Evolutionary conservation across 805 yeast species (phyloP), one percentile per base, ranked within the genome.

Genomic region (Hanseniaspora mollemarum): DNA sequence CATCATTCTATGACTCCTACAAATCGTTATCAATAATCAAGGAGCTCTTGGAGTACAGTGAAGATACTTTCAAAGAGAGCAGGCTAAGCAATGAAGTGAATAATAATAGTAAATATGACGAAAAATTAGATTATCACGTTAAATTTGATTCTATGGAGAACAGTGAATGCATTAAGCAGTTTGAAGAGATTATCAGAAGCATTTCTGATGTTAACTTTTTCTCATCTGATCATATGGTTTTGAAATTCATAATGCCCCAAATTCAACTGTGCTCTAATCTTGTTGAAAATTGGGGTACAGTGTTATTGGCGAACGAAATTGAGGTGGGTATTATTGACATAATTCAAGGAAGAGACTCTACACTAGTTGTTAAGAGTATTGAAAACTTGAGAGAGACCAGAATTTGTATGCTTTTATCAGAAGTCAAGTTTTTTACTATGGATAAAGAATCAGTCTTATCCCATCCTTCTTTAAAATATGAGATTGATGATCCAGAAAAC

Each of bases 191-290:
- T 24, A 61, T 80, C 33, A 65, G 74, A 51, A 62, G 65, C 10
- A 68, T 74, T 2, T 58, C 65, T 8, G 62, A 64, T 36, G 64
- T 65, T 0, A 66, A 64, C 3, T 66, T 66, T 19, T 70, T 72
- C 35, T 74, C 75, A 46, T 62, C 67, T 7, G 75, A 76, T 55
- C 74, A 76, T 49, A 77, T 71, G 58, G 66, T 78, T 53, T 61
- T 80, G 41, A 73, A 74, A 55, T 64, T 81, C 38, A 69, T 75
- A 6, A 74, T 78, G 42, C 84, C 86, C 0, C 87, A 81, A 58
- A 69, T 80, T 13, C 86, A 80, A 56, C 58, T 77, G 22, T 66
- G 70, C 10, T 71, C 77, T 19, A 72, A 71, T 13, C 63, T 65
- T 18, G 75, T 72, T 43, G 70, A 68, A 0, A 65, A 72, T 13